Conservation (phyloP, 306 rosid genomes). For the Begonia masoniana region DNA sequence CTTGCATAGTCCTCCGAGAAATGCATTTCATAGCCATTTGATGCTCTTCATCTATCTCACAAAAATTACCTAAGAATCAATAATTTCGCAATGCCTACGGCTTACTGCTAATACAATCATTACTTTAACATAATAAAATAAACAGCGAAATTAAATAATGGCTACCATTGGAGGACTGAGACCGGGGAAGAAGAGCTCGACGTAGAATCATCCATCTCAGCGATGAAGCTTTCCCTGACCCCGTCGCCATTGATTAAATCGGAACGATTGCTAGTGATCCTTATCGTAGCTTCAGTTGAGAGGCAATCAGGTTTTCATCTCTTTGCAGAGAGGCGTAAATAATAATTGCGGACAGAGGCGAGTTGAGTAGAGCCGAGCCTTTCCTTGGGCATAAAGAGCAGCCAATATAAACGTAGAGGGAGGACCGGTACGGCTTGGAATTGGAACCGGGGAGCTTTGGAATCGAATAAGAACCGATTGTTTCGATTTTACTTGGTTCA, state of each 20-base stretch:
- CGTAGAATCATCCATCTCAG: conserved; percentile 73
- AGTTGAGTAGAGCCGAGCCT: too few relatives aligned
- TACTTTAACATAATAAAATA: not conserved
- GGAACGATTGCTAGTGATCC: not conserved
- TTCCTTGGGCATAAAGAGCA: too few relatives aligned
- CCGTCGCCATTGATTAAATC: conserved; percentile 15
- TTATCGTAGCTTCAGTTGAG: too few relatives aligned
- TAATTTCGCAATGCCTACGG: not conserved
- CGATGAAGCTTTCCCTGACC: conserved; percentile 39
- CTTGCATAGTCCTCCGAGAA: conserved; percentile 50
- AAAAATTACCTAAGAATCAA: not conserved
- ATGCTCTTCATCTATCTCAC: conserved; percentile 31
- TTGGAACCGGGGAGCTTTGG: too few relatives aligned
- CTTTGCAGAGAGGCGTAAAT: too few relatives aligned
- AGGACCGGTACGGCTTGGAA: too few relatives aligned
- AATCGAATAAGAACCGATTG: too few relatives aligned
- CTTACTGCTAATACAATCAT: not conserved
- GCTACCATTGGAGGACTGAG: conserved; percentile 13
- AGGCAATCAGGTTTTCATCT: too few relatives aligned
- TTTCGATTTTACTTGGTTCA: too few relatives aligned
- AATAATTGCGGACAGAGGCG: too few relatives aligned
- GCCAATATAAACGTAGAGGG: too few relatives aligned
- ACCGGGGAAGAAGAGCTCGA: conserved; percentile 40
- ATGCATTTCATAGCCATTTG: conserved; percentile 29
- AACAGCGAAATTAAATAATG: conserved; percentile 1